Evolutionary conservation across 2,329 filamentous ascomycete genomes (phyloP), one percentile per base, ranked within the genome.

Genomic region (Aspergillus flavus): DNA sequence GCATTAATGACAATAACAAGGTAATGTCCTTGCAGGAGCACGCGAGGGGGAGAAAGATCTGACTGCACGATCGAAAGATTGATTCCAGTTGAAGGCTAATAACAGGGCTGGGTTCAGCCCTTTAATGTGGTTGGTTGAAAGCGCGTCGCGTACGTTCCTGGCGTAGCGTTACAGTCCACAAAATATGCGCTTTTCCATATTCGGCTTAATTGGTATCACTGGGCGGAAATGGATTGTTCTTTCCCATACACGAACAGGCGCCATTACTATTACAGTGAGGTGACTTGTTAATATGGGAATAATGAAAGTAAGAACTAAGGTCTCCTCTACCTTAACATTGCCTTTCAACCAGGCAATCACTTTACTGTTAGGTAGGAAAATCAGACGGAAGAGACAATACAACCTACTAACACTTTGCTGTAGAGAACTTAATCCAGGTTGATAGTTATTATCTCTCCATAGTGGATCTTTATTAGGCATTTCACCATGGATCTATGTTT

Each of bases 161-260:
- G 55, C 52, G 62, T 52, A 36, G 66, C 63, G 59, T 62, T 34
- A 53, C 48, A 41, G 39, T 52, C 45, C 64, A 46, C n/a, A 55
- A 66, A 64, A 12, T 61, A 62, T 68, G 71, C 70, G 70, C 74
- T 75, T 76, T 67, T 61, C 72, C 68, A 1, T 39, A 71, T 71
- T 59, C 10, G 67, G 72, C 32, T 70, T 73, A 66, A 76, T 73
- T 67, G 68, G 52, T 50, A 59, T 55, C 50, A 32, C 43, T 55
- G 39, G 39, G 32, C 39, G 32, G 21, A 55, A 39, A 21, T 55
- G 32, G 52, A 19, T 14, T 36, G 36, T 23, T 30, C 16, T 6
- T 16, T 19, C 14, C 56, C 4, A 43, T 34, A 19, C 12, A 39
- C 36, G 5, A 39, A 26, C 19, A 32, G 12, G 32, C 2, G 26